Percentiles rank a stretch among this genome's conserved stretches.
Evolutionary conservation across 1,284 basidiomycete species (phyloP).

Genomic region (Austroboletus niveus): DNA sequence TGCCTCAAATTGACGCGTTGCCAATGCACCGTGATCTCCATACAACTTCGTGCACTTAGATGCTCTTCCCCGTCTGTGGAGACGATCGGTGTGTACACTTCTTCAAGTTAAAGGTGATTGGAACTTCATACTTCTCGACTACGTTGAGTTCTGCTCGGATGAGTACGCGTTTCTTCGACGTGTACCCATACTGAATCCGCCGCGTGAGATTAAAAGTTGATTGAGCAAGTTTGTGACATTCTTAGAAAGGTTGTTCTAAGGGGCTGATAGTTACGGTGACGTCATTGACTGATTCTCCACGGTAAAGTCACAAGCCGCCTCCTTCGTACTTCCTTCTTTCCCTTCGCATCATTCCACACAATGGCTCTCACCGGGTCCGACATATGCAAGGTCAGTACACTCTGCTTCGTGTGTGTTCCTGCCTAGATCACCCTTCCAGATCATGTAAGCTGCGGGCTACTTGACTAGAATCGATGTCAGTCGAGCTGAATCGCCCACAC

Average conservation of each 20-base stretch:
- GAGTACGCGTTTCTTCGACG: no score
- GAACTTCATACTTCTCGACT: no score
- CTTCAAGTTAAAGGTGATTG: no score
- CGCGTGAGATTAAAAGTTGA: no score
- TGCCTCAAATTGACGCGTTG: no score
- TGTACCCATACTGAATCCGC: no score
- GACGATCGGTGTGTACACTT: no score
- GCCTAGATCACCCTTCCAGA: conserved; percentile 17
- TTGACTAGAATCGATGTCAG: neutral
- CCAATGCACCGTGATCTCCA: no score
- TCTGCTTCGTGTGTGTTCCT: neutral
- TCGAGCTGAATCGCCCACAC: conserved; percentile 14
- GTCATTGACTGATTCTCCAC: neutral
- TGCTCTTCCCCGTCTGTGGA: no score
- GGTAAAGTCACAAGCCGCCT: conserved; percentile 11
- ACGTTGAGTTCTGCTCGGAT: no score
- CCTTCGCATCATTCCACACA: conserved; percentile 6
- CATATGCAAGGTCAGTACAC: conserved; percentile 60
- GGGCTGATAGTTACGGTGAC: neutral
- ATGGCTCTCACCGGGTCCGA: conserved; percentile 76
- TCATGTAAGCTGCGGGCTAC: conserved; percentile 31
- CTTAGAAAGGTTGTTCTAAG: neutral
- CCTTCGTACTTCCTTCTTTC: neutral
- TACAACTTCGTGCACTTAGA: no score
- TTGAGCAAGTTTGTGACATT: no score